Base-by-base conservation (phyloP, 2,329 filamentous ascomycete genomes). In the Pyrenochaeta sp. region DNA sequence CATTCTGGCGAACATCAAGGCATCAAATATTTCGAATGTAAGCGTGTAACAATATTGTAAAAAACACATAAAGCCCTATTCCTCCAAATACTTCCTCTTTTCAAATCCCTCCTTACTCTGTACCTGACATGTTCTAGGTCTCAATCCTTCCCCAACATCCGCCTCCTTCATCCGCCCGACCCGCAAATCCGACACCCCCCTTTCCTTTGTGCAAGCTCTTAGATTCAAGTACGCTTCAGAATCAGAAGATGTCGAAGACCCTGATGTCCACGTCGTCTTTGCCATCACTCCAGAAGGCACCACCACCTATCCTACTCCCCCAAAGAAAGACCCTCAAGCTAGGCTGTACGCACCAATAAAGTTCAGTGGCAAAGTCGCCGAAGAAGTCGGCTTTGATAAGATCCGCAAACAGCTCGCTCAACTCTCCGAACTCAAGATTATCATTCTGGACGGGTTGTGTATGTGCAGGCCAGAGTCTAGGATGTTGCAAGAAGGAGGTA, bases 351-450 rank as follows among this genome's bases (percentile, higher is more conserved):
- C 83, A 49, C 82, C 86, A 48, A 90, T 96, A 61, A 80, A 90
- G 83, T 84, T 96, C 82, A 79, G 91, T 78, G 83, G 85, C 37
- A 98, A 98, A 78, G 86, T 93, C 19, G 94, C 92, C 5, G 91
- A 98, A 79, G 94, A 98, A 79, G 87, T 98, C 34, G 95, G 95
- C 30, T 98, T 98, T 68, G 93, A 96, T 67, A 97, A 97, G 82
- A 92, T 97, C 65, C 87, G 90, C 43, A 85, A 85, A 65, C 88
- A 93, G 77, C 88, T 96, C 71, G 90, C 93, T 66, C 83, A 90
- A 72, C 82, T 98, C 32, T 82, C 89, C 53, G 91, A 95, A 68
- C 84, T 98, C 58, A 89, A 85, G 65, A 88, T 93, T 54, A 88
- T 96, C 49, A 87, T 98, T 39, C 82, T 99, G 7, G 93, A 98